A percentile compares a stretch with the other conserved stretches of the same genome.
phyloP scores from a whole-genome alignment of 257 asterid genomes.

The Asclepias syriaca region DNA sequence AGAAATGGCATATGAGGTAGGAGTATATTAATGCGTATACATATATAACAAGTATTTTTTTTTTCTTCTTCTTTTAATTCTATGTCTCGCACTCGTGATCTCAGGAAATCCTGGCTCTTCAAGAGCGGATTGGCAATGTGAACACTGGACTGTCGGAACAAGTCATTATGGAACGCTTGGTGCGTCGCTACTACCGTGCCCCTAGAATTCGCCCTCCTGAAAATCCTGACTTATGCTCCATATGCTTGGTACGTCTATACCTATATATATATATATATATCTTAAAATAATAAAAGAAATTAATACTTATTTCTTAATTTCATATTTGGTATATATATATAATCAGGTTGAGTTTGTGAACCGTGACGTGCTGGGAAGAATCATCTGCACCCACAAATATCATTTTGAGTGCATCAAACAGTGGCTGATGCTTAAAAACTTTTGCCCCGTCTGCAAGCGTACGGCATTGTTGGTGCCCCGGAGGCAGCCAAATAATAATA shows the following conservation, averaged over 20 bases:
- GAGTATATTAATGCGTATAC: too few species aligned
- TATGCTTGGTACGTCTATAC: conserved; percentile 2
- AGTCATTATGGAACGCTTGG: not conserved
- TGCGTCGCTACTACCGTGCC: not conserved
- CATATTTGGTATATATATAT: not conserved
- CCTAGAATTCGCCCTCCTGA: not conserved
- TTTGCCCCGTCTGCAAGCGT: conserved; percentile 14
- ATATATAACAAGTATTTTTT: too few species aligned
- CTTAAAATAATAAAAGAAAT: too few species aligned
- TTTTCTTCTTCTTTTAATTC: too few species aligned
- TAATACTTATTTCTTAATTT: not conserved
- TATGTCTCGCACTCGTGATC: too few species aligned
- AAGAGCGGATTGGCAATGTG: not conserved
- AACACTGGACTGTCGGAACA: not conserved
- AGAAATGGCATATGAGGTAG: too few species aligned
- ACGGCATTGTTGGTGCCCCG: not conserved
- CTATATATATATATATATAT: too few species aligned
- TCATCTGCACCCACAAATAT: conserved; percentile 4
- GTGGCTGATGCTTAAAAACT: conserved; percentile 19
- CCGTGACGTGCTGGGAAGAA: conserved; percentile 8
- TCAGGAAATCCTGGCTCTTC: not conserved
- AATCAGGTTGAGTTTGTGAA: conserved; percentile 9
- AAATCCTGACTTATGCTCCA: not conserved
- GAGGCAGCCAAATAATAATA: too few species aligned
- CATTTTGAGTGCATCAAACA: conserved; percentile 18